Evolutionary conservation across 1,284 basidiomycete species (phyloP), one percentile per base, ranked within the genome.

Genomic region (Erythrobasidium hasegawianum): DNA sequence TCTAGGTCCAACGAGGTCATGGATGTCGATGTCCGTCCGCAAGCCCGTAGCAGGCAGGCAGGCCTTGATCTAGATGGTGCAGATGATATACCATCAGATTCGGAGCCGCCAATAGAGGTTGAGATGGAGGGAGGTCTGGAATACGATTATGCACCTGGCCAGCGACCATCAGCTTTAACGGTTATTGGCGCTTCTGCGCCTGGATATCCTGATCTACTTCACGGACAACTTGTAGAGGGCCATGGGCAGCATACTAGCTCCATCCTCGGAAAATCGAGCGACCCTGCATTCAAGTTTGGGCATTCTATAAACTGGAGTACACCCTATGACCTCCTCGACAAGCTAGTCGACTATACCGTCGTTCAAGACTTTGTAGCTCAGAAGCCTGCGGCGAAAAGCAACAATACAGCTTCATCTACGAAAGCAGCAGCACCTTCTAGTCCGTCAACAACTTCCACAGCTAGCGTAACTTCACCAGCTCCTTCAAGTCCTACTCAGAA

Each of bases 241-340:
- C 88, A 93, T 76, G 77, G 95, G 18, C 97, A 92, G 91, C 80
- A 95, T 52, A 83, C 81, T 33, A 94, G 94, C 18, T 94, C 97
- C 79, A 97, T 97, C 73, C 81, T 89, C 62, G 81, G 83, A 24
- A 83, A 83, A 71, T 92, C 90, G 40, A 84, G 86, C 16, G 94
- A 97, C 78, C 95, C 90, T 13, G 56, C 43, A 3, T 65, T 58
- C 18, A 26, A 29, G 14, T 33, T 50, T 20, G 62, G 62, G 4
- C 27, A 40, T 50, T 47, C 49, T 20, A 52, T 65, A 33, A 55
- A 58, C 0, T 65, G 62, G 62, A 38, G 4, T 55, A 57, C 47
- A 4, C 33, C 33, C 4, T 33, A 33, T 11, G 11, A 33, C 33
- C 33, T 33, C 5, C 22, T 53, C 10, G 20, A 45, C 20, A 24